Conservation (phyloP, 1,284 basidiomycete species). For the Neolentinus lepideus region DNA sequence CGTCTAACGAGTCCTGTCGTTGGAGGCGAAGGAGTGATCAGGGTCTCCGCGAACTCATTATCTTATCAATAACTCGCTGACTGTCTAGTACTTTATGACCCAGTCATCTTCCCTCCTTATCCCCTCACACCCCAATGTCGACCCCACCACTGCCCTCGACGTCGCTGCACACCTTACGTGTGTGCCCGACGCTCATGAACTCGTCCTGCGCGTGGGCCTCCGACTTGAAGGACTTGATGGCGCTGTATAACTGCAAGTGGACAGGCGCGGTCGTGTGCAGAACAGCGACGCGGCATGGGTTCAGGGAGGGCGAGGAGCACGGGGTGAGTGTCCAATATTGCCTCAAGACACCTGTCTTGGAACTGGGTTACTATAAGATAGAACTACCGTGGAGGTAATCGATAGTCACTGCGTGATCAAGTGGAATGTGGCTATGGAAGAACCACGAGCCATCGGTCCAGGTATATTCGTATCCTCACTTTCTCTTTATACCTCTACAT, state of each 20-base stretch:
- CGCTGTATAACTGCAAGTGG: slow-evolving; percentile 53
- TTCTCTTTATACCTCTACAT: background rate
- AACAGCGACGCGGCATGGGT: slow-evolving; percentile 64
- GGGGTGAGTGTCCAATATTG: slow-evolving; percentile 32
- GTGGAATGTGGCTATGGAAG: background rate
- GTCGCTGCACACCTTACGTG: background rate
- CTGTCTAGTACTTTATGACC: background rate
- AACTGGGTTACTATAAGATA: background rate
- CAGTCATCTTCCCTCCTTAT: background rate
- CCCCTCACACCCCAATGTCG: background rate
- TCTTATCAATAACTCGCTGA: background rate
- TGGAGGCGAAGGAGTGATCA: too few species aligned
- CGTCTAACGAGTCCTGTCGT: too few species aligned
- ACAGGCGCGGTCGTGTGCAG: slow-evolving; percentile 76
- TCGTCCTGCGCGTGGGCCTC: slow-evolving; percentile 77
- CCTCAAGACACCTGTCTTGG: background rate
- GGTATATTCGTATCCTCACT: too few species aligned
- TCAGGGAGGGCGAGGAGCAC: slow-evolving; percentile 51
- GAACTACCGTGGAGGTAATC: background rate
- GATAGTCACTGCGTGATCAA: background rate
- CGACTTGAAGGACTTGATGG: slow-evolving; percentile 49
- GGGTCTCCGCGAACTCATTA: background rate
- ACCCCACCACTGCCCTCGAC: background rate
- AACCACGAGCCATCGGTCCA: too few species aligned
- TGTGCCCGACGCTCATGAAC: slow-evolving; percentile 62